These are phyloP conservation scores for Citrus sinensis DNA, from an alignment of 345 rosid genomes.

Conservation along the genomic window DNA sequence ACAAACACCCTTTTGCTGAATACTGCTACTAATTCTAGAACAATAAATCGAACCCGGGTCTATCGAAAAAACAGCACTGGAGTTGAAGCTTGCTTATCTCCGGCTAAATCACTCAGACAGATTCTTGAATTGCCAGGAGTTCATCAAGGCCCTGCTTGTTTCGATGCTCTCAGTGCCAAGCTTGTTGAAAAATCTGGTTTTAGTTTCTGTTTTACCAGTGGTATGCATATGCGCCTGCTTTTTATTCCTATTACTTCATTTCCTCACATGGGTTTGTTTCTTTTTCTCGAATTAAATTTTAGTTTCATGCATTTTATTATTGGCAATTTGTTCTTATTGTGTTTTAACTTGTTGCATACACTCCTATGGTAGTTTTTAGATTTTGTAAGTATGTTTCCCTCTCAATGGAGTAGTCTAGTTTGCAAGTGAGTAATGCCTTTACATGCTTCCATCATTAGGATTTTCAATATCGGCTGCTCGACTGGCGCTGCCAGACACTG, in stretches of 20 bases:
- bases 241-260: neutral
- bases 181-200: conserved; percentile 80
- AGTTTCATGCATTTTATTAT: neutral
- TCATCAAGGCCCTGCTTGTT: conserved; percentile 93
- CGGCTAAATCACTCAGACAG: conserved; percentile 46
- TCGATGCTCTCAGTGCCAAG: conserved; percentile 91
- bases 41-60: neutral
- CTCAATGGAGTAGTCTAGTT: neutral
- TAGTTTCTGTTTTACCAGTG: conserved; percentile 70
- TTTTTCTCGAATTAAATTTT: neutral
- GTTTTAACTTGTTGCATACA: neutral
- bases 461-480: conserved; percentile 83
- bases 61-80: neutral
- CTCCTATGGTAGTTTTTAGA: neutral
- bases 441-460: conserved; percentile 36
- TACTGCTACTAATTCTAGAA: neutral
- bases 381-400: neutral
- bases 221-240: conserved; percentile 41
- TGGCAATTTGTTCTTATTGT: neutral
- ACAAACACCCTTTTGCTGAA: neutral
- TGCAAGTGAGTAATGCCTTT: neutral
- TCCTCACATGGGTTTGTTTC: neutral
- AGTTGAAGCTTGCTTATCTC: conserved; percentile 15
- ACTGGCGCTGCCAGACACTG: conserved; percentile 71
- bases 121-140: conserved; percentile 65